A percentile compares a stretch with the other conserved stretches of the same genome.
Conservation (phyloP, 2,329 filamentous ascomycete species). For the Bipolaris oryzae region DNA sequence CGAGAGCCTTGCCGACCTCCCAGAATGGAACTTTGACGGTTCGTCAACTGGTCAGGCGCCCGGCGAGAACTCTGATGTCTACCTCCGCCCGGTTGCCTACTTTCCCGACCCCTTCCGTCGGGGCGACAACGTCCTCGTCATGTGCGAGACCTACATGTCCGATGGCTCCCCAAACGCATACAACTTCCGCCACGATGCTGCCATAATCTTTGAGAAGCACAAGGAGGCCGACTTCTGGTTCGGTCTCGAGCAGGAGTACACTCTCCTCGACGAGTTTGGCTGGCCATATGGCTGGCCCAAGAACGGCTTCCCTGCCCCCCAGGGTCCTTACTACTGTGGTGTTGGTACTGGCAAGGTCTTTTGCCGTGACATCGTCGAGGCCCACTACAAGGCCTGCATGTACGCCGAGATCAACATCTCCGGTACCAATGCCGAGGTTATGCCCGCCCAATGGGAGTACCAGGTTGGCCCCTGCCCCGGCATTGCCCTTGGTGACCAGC, state of each 20-base stretch:
- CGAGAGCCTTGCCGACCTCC: conserved; percentile 66
- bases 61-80: conserved; percentile 96
- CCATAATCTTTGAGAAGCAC: conserved; percentile 87
- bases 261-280: conserved; percentile 81
- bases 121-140: conserved; percentile 89
- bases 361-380: conserved; percentile 96
- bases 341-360: conserved; percentile 96
- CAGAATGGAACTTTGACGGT: conserved; percentile 84
- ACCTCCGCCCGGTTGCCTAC: conserved; percentile 87
- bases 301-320: conserved; percentile 87
- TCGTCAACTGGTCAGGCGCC: conserved; percentile 92
- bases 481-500: conserved; percentile 90
- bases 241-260: conserved; percentile 98
- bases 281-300: conserved; percentile 92
- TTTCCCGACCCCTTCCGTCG: conserved; percentile 92
- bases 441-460: conserved; percentile 98
- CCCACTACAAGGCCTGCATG: conserved; percentile 88
- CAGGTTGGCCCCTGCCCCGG: conserved; percentile 90
- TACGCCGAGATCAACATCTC: conserved; percentile 93
- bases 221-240: conserved; percentile 90
- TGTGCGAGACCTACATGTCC: conserved; percentile 91
- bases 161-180: conserved; percentile 97
- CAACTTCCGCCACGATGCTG: conserved; percentile 94
- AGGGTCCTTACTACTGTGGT: conserved; percentile 98
- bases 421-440: conserved; percentile 98